phyloP scores from a whole-genome alignment of 352 stramenopile species.

The Phytophthora sansomeana region DNA sequence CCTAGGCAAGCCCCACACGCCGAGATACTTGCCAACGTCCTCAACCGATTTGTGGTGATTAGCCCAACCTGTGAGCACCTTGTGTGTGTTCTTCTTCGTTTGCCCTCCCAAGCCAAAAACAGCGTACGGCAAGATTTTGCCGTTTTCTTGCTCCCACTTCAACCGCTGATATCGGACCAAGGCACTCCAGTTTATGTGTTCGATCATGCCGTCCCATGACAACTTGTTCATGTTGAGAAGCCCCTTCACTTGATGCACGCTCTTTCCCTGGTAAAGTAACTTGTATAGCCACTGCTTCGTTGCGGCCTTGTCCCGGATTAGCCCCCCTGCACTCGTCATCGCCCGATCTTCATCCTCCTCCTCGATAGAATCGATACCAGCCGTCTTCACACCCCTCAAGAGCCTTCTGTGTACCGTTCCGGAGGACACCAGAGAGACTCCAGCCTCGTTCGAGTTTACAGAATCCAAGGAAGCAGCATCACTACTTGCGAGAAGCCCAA shows the following conservation, averaged over 20 bases:
- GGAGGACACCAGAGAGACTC: neutral
- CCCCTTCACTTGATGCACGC: neutral
- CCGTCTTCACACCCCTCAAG: neutral
- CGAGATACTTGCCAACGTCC: neutral
- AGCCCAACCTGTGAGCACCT: conserved; percentile 1
- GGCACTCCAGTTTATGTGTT: conserved; percentile 7
- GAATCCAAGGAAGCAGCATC: neutral
- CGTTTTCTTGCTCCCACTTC: neutral
- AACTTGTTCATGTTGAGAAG: neutral
- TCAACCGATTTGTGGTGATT: neutral
- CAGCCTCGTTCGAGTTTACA: neutral
- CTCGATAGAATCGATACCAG: neutral
- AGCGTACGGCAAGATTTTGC: neutral
- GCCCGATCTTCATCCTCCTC: conserved; percentile 4
- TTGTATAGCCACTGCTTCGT: conserved; percentile 4
- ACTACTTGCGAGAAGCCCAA: neutral
- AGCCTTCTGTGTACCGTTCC: neutral
- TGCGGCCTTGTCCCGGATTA: neutral
- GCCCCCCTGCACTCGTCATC: neutral
- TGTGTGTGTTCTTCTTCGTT: conserved; percentile 4
- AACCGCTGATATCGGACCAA: conserved; percentile 6
- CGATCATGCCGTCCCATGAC: neutral
- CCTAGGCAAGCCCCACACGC: neutral
- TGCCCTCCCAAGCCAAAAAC: neutral
- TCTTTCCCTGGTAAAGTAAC: neutral